Percentiles rank a stretch among this genome's conserved stretches.
These are phyloP conservation scores for Lepidium campestre DNA, from an alignment of 441 rosid species.

Conservation along the genomic window DNA sequence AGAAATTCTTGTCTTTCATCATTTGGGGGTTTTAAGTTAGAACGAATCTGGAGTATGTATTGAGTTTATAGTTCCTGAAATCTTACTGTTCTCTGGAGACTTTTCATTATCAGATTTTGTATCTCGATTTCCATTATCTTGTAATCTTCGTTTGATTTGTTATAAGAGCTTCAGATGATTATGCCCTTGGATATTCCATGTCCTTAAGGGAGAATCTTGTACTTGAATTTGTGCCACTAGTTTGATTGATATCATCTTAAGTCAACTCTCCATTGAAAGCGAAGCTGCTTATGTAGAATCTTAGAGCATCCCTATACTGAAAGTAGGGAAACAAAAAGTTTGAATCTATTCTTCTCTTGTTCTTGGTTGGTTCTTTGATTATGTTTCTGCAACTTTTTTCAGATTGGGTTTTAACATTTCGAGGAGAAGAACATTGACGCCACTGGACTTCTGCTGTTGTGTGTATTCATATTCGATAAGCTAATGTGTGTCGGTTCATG, in stretches of 20 bases:
- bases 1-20: neutral
- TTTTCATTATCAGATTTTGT: neutral
- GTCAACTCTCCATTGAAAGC: slow-evolving; percentile 24
- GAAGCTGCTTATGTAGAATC: slow-evolving; percentile 7
- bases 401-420: slow-evolving; percentile 44
- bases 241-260: slow-evolving; percentile 26
- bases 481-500: slow-evolving; percentile 46
- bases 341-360: slow-evolving; percentile 44
- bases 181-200: neutral
- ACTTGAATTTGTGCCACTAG: slow-evolving; percentile 25
- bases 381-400: slow-evolving; percentile 58
- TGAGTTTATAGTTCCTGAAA: no score
- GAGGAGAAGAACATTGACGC: slow-evolving; percentile 36
- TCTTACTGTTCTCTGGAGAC: neutral
- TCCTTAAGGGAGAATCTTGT: slow-evolving; percentile 19
- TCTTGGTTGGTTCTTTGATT: slow-evolving; percentile 57
- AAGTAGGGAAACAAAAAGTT: neutral
- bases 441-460: slow-evolving; percentile 58
- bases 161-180: neutral
- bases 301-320: slow-evolving; percentile 2
- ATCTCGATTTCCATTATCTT: neutral
- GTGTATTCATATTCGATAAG: slow-evolving; percentile 48
- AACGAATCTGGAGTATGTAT: neutral
- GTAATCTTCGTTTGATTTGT: neutral
- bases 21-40: slow-evolving; percentile 5